These are phyloP conservation scores for Chrysoporthe deuterocubensis DNA, from an alignment of 2,329 filamentous ascomycete species.

Conservation along the genomic window DNA sequence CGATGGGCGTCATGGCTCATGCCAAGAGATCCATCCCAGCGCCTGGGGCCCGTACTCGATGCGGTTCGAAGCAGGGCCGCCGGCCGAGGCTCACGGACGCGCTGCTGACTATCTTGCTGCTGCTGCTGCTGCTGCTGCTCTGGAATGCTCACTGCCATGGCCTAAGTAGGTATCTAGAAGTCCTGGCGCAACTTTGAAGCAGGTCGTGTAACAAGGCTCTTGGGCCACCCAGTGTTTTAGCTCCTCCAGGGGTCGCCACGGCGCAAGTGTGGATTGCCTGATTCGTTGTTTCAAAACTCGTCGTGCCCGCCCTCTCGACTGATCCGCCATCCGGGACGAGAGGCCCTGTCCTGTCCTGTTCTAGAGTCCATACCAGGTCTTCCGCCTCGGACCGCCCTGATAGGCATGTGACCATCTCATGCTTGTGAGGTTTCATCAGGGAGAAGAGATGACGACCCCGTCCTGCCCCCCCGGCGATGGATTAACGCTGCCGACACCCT, in stretches of 20 bases:
- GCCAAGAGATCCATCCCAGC: constrained; percentile 5
- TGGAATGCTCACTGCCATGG: no score
- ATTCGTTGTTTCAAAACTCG: constrained; percentile 27
- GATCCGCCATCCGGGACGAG: constrained; percentile 2
- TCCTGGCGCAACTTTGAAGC: constrained; percentile 43
- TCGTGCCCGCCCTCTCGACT: constrained; percentile 6
- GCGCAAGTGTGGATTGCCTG: constrained; percentile 18
- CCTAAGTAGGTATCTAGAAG: constrained; percentile 12
- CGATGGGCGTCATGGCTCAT: not conserved
- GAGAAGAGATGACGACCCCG: constrained; percentile 1
- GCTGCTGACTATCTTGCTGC: not conserved
- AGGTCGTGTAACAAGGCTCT: constrained; percentile 41
- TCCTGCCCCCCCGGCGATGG: not conserved
- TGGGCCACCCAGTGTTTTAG: constrained; percentile 16
- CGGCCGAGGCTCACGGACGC: not conserved
- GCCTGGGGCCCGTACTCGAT: not conserved
- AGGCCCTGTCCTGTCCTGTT: not conserved
- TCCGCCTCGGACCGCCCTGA: not conserved
- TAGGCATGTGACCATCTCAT: not conserved
- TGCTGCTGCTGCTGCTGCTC: no score
- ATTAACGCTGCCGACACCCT: not conserved
- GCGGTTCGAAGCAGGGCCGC: not conserved
- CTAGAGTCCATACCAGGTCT: not conserved
- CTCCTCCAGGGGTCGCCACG: constrained; percentile 20
- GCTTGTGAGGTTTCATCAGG: constrained; percentile 9